Evolutionary conservation across 495 filamentous ascomycete genomes (phyloP), one percentile per base, ranked within the genome.

Genomic region (Hypomontagnella submonticulosa): DNA sequence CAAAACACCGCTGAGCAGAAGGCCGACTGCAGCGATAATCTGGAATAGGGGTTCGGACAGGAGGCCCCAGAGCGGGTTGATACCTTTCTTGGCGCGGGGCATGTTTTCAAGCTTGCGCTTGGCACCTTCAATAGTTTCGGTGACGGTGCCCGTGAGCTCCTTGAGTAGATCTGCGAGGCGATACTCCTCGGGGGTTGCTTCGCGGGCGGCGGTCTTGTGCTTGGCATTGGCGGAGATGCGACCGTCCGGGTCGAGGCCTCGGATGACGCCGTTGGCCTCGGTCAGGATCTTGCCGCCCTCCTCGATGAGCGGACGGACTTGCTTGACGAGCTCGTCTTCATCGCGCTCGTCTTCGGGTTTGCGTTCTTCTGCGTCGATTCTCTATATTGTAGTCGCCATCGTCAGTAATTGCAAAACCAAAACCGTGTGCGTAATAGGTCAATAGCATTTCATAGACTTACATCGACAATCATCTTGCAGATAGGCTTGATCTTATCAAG

Each of bases 31-130:
- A 4, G 93, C 92, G 57, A 97, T 83, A 75, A 97, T 97, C 83
- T 97, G 93, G 84, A 92, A 91, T 16, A 97, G 81, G 12, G 93
- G 93, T 80, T 97, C 87, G 36, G 87, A 88, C 36, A 97, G 79
- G 46, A 97, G 77, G 36, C 82, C 89, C 91, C 92, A 92, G 30
- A 97, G 86, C 1, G 93, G 92, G 72, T 92, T 97, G 49, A 97
- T 84, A 77, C 91, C 86, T 83, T 97, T 96, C 88, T 97, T 95
- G 19, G 92, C 93, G 59, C 93, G 88, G 12, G 93, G 93, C 89
- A 97, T 93, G 71, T 91, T 90, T 68, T 90, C 87, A 55, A 97
- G 89, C 78, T 89, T 90, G 75, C 87, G 89, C 84, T 91, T 92
- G 36, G 90, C 91, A 42, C 89, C 86, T 59, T 97, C 92, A 63